These are phyloP conservation scores for Trypethelium eluteriae DNA, from an alignment of 495 filamentous ascomycete species.

Conservation along the genomic window DNA sequence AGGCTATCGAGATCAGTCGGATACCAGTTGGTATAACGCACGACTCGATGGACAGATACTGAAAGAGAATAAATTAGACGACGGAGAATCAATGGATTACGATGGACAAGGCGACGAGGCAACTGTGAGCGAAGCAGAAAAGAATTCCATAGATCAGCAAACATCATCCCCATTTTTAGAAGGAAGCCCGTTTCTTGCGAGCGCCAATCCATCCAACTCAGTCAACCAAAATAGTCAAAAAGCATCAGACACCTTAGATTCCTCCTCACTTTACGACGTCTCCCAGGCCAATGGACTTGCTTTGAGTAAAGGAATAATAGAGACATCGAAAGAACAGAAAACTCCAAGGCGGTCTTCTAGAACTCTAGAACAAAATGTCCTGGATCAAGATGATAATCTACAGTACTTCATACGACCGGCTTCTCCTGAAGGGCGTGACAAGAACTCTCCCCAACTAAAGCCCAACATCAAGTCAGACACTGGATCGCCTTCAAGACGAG, in stretches of 20 bases:
- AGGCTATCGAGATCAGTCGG: conserved; percentile 69
- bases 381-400: conserved; percentile 11
- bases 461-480: neutral
- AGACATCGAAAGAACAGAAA: neutral
- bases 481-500: conserved; percentile 25
- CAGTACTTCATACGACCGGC: conserved; percentile 4
- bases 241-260: neutral
- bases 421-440: neutral
- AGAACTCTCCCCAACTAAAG: neutral
- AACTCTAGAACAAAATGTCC: neutral
- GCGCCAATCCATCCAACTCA: neutral
- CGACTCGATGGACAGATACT: conserved; percentile 47
- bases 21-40: conserved; percentile 67
- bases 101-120: neutral
- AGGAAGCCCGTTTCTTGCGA: conserved; percentile 5
- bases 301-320: neutral
- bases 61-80: conserved; percentile 1
- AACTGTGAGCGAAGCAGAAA: neutral
- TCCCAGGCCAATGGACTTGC: neutral
- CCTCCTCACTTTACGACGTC: neutral
- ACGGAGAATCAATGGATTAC: neutral
- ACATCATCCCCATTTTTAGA: conserved; percentile 16
- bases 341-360: neutral
- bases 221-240: neutral
- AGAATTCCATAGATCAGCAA: neutral